Evolutionary conservation across 306 rosid genomes (phyloP), one percentile per base, ranked within the genome.

Genomic region (Cicer judaicum): DNA sequence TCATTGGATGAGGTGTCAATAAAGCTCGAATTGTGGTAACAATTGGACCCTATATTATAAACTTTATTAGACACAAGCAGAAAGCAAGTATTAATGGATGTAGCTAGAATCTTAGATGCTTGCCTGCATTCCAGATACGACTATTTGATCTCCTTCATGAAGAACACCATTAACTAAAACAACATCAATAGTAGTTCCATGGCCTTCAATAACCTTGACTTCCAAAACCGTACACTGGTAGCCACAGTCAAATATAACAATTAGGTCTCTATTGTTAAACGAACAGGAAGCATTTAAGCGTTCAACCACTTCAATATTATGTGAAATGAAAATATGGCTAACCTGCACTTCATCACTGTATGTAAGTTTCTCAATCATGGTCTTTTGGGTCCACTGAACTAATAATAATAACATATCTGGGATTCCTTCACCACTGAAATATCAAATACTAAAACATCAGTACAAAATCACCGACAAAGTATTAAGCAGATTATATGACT

Each of bases 61-160:
- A 47, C 43, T 34, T 64, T 16, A 68, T 72, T 70, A 61, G 70
- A 55, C 71, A 65, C 54, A 55, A 65, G 74, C 48, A 34, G 8
- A 48, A 9, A 41, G 49, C 55, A 12, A 52, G 39, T 44, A 72
- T 54, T 54, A 61, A 57, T 5, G 12, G 43, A 72, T 44, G 55
- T 13, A 57, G 46, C 52, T 68, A 71, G 49, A 66, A 13, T 62
- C 76, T 74, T 14, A 53, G 79, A 80, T 48, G 15, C 88, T 82
- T 78, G 70, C 99, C 90, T 94, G 97, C 98, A 92, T 95, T 81
- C 98, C 98, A 47, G 98, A 86, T 46, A 95, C 96, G 68, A 95
- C 99, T 57, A 95, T 92, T 77, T 92, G 99, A 78, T 95, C 99
- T 78, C 99, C 99, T 86, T 95, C 99, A 47, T 90, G 98, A 83